Evolutionary conservation across 805 yeast species (phyloP).

Genomic region (Starmerella floris): DNA sequence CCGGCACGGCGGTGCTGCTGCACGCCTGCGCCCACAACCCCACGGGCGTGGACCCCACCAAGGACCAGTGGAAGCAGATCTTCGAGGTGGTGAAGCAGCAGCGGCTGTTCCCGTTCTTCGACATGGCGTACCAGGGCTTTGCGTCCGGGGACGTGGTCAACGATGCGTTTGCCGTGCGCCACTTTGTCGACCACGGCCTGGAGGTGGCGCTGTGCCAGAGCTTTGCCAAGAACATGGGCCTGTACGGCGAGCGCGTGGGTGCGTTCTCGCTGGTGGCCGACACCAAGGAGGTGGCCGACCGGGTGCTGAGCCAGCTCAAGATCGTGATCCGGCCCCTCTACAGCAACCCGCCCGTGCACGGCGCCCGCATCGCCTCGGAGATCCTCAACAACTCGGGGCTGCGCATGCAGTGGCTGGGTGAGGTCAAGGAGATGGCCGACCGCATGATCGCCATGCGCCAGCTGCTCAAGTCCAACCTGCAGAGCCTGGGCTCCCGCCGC

Average conservation of each 20-base stretch:
- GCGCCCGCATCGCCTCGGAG: constrained; percentile 74
- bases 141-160: constrained; percentile 74
- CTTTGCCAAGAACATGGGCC: constrained; percentile 90
- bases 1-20: constrained; percentile 54
- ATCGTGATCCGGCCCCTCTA: constrained; percentile 71
- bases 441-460: constrained; percentile 64
- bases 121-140: constrained; percentile 94
- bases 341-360: constrained; percentile 91
- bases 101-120: constrained; percentile 71
- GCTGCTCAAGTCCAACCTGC: constrained; percentile 48
- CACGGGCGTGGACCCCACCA: constrained; percentile 87
- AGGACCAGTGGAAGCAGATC: constrained; percentile 65
- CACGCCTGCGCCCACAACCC: constrained; percentile 98
- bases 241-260: constrained; percentile 96
- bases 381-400: constrained; percentile 51
- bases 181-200: constrained; percentile 35
- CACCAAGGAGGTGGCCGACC: constrained; percentile 30
- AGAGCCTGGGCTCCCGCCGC: constrained; percentile 40
- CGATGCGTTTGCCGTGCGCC: constrained; percentile 73
- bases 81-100: constrained; percentile 46
- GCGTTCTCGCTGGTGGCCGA: constrained; percentile 50
- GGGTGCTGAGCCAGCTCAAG: constrained; percentile 62
- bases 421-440: constrained; percentile 64
- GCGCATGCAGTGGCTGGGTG: constrained; percentile 62
- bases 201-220: constrained; percentile 81